Conservation (phyloP, 2,329 filamentous ascomycete species). For the Colletotrichum spaethianum region DNA sequence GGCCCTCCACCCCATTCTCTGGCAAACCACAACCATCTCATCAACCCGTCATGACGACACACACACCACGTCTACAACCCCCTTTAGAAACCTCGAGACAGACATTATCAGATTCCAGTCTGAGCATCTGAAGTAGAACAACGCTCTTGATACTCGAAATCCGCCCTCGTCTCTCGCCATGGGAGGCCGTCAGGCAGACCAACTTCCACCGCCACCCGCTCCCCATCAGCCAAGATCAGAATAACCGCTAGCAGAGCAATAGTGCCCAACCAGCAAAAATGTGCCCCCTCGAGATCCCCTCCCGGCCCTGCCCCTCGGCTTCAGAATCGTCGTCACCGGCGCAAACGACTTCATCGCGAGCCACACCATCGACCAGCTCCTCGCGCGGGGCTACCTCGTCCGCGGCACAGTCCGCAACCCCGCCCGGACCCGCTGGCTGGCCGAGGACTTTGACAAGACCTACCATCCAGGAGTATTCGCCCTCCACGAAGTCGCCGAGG, state of each 20-base stretch:
- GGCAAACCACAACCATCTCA: neutral
- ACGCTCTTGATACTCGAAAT: neutral
- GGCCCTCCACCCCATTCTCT: neutral
- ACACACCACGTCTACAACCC: neutral
- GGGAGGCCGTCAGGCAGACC: neutral
- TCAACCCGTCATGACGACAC: neutral
- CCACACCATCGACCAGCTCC: constrained; percentile 54
- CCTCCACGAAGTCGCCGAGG: constrained; percentile 51
- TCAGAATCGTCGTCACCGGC: constrained; percentile 55
- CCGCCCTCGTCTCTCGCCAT: neutral
- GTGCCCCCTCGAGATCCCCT: neutral
- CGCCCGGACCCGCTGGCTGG: constrained; percentile 48
- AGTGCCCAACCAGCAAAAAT: neutral
- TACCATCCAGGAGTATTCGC: constrained; percentile 53
- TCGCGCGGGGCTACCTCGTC: constrained; percentile 54
- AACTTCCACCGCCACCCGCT: no score
- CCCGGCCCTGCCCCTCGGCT: neutral
- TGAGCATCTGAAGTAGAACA: neutral
- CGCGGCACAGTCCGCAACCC: constrained; percentile 56
- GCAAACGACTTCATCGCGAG: constrained; percentile 59
- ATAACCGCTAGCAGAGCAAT: neutral
- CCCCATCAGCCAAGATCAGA: no score
- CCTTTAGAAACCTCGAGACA: neutral
- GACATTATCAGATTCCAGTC: neutral
- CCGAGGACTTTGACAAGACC: constrained; percentile 47